A percentile compares a stretch with the other conserved stretches of the same genome.
Conservation (phyloP, 1,284 basidiomycete species). For the Papiliotrema terrestris region DNA sequence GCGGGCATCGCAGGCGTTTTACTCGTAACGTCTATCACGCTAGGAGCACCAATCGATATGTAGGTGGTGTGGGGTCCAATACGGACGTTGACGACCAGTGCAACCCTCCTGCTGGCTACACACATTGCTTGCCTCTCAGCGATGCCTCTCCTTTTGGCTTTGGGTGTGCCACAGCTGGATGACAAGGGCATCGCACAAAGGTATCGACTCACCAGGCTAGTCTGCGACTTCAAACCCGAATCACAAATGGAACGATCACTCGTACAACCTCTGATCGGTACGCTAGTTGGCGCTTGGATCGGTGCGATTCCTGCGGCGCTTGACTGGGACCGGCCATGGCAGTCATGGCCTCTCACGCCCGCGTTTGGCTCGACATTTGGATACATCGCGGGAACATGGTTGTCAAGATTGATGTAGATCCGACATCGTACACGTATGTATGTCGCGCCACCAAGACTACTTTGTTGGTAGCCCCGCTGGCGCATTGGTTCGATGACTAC, state of each 20-base stretch:
- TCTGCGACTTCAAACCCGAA: conserved; percentile 72
- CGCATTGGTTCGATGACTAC: not conserved
- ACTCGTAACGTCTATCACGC: not conserved
- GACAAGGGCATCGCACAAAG: conserved; percentile 36
- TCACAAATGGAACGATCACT: conserved; percentile 63
- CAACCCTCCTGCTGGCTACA: conserved; percentile 64
- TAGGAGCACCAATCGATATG: conserved; percentile 10
- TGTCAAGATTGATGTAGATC: too few species aligned
- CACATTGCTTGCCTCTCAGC: conserved; percentile 65
- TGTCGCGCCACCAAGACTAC: too few species aligned
- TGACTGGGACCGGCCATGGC: conserved; percentile 95
- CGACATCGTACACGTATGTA: too few species aligned
- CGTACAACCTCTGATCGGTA: conserved; percentile 73
- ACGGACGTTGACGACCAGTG: too few species aligned
- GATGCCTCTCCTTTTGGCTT: conserved; percentile 64
- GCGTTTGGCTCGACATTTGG: conserved; percentile 52
- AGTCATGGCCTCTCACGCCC: conserved; percentile 51
- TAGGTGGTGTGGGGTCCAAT: conserved; percentile 2
- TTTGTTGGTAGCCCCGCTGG: too few species aligned
- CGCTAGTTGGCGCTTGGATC: conserved; percentile 69
- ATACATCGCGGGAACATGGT: not conserved
- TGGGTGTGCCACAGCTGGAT: conserved; percentile 60
- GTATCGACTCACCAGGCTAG: conserved; percentile 65
- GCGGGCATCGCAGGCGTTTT: not conserved
- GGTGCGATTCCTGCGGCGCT: conserved; percentile 78